Evolutionary conservation across 176 grass and related monocot genomes (phyloP).

Genomic region (barley (Hordeum vulgare)): MorexV3_pseudomolecules_assembly NC_058518.1:118196953-118197452

Average conservation of each 20-base stretch:
- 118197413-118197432: not conserved
- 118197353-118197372: not conserved
- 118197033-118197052: not conserved
- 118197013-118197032: not conserved
- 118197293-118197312: not conserved
- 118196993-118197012: slow-evolving; percentile 19
- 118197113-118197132: not conserved
- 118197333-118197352: not conserved
- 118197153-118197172: not conserved
- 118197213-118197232: not conserved
- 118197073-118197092: not conserved
- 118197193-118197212: not conserved
- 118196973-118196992: slow-evolving; percentile 16
- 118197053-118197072: not conserved
- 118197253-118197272: not conserved
- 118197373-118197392: not conserved
- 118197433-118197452: not conserved
- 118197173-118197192: not conserved
- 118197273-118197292: not conserved
- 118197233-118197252: not conserved
- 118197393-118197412: not conserved
- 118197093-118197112: not conserved
- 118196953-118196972: slow-evolving; percentile 39
- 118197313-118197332: not conserved
- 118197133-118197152: not conserved